A percentile compares a stretch with the other conserved stretches of the same genome.
Conservation (phyloP, 306 rosid genomes). For the Ormosia semicastrata region DNA sequence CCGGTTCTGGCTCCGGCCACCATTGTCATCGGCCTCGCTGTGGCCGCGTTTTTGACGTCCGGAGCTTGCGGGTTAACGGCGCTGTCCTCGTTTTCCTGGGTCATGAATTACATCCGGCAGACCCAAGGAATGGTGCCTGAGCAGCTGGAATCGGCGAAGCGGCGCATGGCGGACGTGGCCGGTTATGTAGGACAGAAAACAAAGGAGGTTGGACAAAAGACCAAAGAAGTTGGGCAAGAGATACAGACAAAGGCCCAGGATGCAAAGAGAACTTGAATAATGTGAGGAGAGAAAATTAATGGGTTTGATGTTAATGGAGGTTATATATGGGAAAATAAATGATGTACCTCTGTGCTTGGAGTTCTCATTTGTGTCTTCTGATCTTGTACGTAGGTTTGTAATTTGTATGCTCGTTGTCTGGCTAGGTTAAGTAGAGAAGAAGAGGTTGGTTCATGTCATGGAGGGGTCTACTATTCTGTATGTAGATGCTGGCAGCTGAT, state of each 20-base stretch:
- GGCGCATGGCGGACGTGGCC: constrained; percentile 46
- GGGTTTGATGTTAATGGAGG: constrained; percentile 14
- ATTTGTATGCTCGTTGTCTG: not conserved
- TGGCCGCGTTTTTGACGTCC: constrained; percentile 60
- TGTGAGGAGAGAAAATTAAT: not conserved
- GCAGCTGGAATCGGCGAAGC: constrained; percentile 51
- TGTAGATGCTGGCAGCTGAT: not conserved
- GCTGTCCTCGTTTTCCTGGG: constrained; percentile 71
- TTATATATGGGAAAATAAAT: constrained; percentile 7
- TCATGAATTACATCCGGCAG: constrained; percentile 45
- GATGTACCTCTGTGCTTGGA: not conserved
- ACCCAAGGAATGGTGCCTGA: constrained; percentile 48
- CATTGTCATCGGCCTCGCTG: constrained; percentile 55
- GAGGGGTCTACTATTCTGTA: not conserved
- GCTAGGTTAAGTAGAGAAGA: not conserved
- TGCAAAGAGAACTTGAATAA: constrained; percentile 22
- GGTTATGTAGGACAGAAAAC: constrained; percentile 78
- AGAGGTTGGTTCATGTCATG: not conserved
- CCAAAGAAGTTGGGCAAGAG: constrained; percentile 66
- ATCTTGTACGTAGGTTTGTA: constrained; percentile 40
- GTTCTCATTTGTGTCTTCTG: not conserved
- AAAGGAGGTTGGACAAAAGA: constrained; percentile 51
- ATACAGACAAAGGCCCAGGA: constrained; percentile 75
- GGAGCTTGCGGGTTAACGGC: constrained; percentile 78
- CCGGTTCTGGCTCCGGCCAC: constrained; percentile 85